A percentile compares a stretch with the other conserved stretches of the same genome.
Evolutionary conservation across 805 yeast species (phyloP).

Genomic region (Kluyveromyces aestuarii): DNA sequence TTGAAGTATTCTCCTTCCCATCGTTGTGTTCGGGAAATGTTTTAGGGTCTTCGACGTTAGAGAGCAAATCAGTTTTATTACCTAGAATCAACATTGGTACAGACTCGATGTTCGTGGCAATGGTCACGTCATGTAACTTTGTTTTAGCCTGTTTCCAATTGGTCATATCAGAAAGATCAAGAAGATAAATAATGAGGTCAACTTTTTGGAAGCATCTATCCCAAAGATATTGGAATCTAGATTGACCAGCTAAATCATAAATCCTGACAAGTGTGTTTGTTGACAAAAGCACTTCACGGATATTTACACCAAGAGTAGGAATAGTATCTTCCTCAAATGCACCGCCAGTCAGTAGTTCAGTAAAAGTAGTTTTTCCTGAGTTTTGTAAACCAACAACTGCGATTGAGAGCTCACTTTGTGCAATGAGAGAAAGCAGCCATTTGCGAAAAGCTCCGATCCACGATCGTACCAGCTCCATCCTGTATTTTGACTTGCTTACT

Average conservation of each 20-base stretch:
- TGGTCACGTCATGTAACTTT: constrained; percentile 10
- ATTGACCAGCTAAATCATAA: constrained; percentile 17
- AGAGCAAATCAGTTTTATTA: constrained; percentile 14
- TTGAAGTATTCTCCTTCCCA: background rate
- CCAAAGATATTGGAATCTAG: constrained; percentile 17
- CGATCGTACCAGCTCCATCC: background rate
- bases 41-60: constrained; percentile 1
- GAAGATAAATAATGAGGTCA: constrained; percentile 15
- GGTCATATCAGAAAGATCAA: constrained; percentile 16
- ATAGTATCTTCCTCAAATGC: constrained; percentile 16
- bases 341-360: constrained; percentile 9
- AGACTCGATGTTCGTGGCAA: constrained; percentile 12
- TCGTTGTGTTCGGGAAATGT: background rate
- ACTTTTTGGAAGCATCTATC: constrained; percentile 13
- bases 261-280: constrained; percentile 9
- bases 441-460: constrained; percentile 8
- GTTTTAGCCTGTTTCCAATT: constrained; percentile 9
- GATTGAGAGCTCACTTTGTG: constrained; percentile 11
- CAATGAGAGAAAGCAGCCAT: background rate
- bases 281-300: constrained; percentile 10
- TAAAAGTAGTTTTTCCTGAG: constrained; percentile 17
- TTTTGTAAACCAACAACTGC: constrained; percentile 17
- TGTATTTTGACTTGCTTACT: no score
- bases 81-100: constrained; percentile 16
- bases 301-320: constrained; percentile 15